phyloP scores from a whole-genome alignment of 2,329 filamentous ascomycete species.

The Cordyceps pruinosa region DNA sequence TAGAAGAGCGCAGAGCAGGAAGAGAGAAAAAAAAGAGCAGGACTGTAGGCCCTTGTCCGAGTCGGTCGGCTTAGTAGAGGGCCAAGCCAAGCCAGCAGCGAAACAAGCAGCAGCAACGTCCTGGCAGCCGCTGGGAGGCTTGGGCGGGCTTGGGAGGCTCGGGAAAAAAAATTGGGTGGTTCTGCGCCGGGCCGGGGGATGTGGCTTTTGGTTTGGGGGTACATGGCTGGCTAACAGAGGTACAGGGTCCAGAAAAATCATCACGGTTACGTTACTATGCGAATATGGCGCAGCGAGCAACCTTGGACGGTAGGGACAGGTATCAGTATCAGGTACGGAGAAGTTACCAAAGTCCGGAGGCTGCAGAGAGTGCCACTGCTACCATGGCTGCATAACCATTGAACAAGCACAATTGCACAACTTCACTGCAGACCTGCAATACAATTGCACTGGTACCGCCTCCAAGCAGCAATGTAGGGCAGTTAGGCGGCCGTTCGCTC shows the following conservation, averaged over 20 bases:
- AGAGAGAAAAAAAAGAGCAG: conserved; percentile 7
- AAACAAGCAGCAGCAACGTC: not conserved
- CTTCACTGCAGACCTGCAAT: not conserved
- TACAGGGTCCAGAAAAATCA: not conserved
- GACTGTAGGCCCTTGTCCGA: not conserved
- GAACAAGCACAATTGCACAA: no score
- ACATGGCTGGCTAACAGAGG: not conserved
- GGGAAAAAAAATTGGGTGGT: not conserved
- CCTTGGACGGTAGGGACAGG: no score
- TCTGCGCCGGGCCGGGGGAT: not conserved
- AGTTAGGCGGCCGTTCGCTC: not conserved
- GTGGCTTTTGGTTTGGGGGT: not conserved
- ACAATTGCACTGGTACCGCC: no score
- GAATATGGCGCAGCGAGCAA: no score
- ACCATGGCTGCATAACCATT: no score
- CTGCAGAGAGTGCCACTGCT: not conserved
- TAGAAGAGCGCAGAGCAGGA: conserved; percentile 16
- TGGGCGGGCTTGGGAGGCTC: not conserved
- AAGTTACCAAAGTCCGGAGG: no score
- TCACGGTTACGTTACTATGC: conserved; percentile 2
- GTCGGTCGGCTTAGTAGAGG: conserved; percentile 2
- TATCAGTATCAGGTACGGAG: no score
- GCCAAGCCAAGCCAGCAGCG: not conserved
- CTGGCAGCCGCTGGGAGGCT: no score
- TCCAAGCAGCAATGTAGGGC: not conserved